Evolutionary conservation across 2,329 filamentous ascomycete genomes (phyloP), one percentile per base, ranked within the genome.

Genomic region (Trichophyton verrucosum): DNA sequence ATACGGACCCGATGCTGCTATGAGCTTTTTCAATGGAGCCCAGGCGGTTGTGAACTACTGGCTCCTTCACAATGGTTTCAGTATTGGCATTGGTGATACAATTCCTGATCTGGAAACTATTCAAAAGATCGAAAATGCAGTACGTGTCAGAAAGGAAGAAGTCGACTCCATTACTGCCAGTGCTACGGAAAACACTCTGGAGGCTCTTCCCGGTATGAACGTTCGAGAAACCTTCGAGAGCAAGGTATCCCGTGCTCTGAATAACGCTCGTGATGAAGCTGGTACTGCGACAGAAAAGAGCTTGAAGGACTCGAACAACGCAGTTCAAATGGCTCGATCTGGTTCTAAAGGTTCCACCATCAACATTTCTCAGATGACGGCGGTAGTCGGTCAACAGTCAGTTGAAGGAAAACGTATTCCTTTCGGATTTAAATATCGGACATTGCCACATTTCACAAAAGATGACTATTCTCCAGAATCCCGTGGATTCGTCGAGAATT

Each of bases 361-460:
- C 80, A 99, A 99, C 74, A 97, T 99, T 68, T 96, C 95, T 15
- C 94, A 99, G 76, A 99, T 99, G 94, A 95, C 91, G 64, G 94
- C 94, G 27, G 83, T 97, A 65, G 95, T 99, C 63, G 94, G 95
- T 66, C 94, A 99, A 73, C 95, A 99, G 73, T 95, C 95, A 65
- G 91, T 99, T 7, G 94, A 99, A 77, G 95, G 94, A 69, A 96
- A 96, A 77, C 94, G 94, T 80, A 96, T 99, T 78, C 94, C 94
- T 0, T 99, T 96, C 71, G 94, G 95, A 22, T 99, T 99, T 84
- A 96, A 97, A 74, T 97, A 99, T 73, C 86, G 94, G 59, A 96
- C 94, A 0, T 78, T 99, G 62, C 94, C 94, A 2, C 94, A 99
- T 75, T 99, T 99, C 76, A 96, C 94, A 66, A 99, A 99, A 79